Base-by-base conservation (phyloP, 129 eudicot genomes). In the Saposhnikovia divaricata region DNA sequence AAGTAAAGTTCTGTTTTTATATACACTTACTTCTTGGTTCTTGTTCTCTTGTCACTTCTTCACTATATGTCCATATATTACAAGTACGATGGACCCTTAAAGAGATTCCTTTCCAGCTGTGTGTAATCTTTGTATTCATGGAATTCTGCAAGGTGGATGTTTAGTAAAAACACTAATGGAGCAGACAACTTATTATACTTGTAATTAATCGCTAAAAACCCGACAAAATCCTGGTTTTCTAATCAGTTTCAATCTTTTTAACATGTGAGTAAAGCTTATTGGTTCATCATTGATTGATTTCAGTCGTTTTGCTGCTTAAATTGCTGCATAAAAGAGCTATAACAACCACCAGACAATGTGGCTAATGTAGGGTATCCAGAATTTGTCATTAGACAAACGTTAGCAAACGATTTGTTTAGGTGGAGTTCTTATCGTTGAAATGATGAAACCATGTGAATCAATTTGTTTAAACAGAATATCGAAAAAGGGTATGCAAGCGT, bases 381-480 rank as follows among this genome's bases (percentile, higher is more conserved):
- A 34, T 19, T 4, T 31, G 28, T 28, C 15, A 16, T 76, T 46
- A 75, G 46, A 74, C 11, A 45, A 50, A 76, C 45, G 7, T 28
- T 51, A 42, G 23, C 27, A 76, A 51, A 9, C 2, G 27, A 72
- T 55, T 39, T 43, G 45, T 78, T 25, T 63, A 38, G 80, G 31
- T 39, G 39, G 3, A 31, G 37, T 9, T 61, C 39, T 43, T 78
- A 50, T 55, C 42, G 43, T 77, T 71, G 47, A 77, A 81, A 87
- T 87, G 90, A 87, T 84, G 84, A 87, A 79, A 57, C 80, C 90
- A 85, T 84, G 86, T 87, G 88, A 73, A 68, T 85, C 81, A 75
- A 45, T 21, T 11, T 55, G 44, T 74, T 42, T 31, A 31, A 16
- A 28, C 44, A 55, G 83, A 66, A 75, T 74, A 75, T 77, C 75